These are phyloP conservation scores for Solanum etuberosum DNA, from an alignment of 257 asterid genomes.

Conservation along the genomic window DNA sequence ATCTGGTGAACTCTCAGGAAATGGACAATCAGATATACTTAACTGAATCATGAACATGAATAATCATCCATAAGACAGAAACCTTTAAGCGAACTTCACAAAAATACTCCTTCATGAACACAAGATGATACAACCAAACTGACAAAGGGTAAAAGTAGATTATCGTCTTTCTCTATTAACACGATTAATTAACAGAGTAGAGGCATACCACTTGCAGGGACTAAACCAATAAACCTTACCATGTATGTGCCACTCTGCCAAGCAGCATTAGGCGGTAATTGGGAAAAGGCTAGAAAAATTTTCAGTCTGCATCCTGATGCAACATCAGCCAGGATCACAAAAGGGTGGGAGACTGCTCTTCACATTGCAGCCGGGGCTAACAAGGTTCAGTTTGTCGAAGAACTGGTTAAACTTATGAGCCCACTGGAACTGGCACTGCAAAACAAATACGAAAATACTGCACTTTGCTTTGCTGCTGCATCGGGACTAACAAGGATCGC, in stretches of 20 bases:
- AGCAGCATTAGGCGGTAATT: slow-evolving; percentile 25
- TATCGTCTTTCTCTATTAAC: background rate
- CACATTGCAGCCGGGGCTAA: slow-evolving; percentile 32
- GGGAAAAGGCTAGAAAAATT: slow-evolving; percentile 17
- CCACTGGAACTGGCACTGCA: slow-evolving; percentile 16
- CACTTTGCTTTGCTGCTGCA: slow-evolving; percentile 32
- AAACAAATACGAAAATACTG: slow-evolving; percentile 24
- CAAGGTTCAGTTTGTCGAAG: slow-evolving; percentile 18
- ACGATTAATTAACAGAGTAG: background rate
- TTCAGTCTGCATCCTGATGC: slow-evolving; percentile 7
- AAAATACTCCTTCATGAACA: background rate
- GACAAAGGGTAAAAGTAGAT: background rate
- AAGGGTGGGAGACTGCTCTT: slow-evolving; percentile 22
- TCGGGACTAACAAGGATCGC: slow-evolving; percentile 20
- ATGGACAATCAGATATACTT: background rate
- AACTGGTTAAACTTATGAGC: slow-evolving; percentile 17
- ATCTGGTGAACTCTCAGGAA: background rate
- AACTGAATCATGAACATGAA: background rate
- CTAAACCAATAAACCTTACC: slow-evolving; percentile 7
- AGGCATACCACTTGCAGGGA: background rate
- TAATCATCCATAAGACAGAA: background rate
- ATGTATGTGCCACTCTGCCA: slow-evolving; percentile 19
- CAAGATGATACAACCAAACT: background rate
- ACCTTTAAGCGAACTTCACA: background rate
- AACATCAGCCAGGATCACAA: slow-evolving; percentile 17